Percentiles rank a stretch among this genome's conserved stretches.
Conservation (phyloP, 1,284 basidiomycete species). For the Moesziomyces sp. region DNA sequence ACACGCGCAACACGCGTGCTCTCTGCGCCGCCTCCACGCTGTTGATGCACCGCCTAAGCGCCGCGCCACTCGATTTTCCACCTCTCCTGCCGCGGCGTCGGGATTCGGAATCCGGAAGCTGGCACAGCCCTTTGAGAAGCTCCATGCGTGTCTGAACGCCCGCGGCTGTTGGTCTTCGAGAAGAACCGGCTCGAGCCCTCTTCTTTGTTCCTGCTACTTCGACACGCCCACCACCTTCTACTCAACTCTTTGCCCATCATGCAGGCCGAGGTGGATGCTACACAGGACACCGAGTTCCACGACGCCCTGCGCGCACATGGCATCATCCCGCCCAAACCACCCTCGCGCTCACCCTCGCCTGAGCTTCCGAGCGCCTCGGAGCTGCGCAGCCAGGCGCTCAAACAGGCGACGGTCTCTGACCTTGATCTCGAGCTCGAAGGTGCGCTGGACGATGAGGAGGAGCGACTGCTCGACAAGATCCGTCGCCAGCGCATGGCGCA, state of each 20-base stretch:
- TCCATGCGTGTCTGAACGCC: too few species aligned
- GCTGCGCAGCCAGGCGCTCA: constrained; percentile 38
- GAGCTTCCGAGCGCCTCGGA: constrained; percentile 53
- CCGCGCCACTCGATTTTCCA: too few species aligned
- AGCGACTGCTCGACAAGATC: constrained; percentile 79
- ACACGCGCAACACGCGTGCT: background rate
- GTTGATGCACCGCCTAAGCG: background rate
- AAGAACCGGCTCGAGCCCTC: too few species aligned
- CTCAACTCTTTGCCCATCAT: constrained; percentile 5
- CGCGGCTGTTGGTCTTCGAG: too few species aligned
- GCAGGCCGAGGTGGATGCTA: constrained; percentile 58
- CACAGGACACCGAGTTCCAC: constrained; percentile 65
- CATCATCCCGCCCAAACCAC: constrained; percentile 64
- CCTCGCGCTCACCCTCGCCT: constrained; percentile 64
- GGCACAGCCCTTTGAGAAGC: background rate
- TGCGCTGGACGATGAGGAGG: constrained; percentile 75
- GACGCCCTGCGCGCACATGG: constrained; percentile 64
- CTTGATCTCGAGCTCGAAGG: constrained; percentile 57
- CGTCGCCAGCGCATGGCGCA: constrained; percentile 77
- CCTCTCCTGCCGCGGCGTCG: background rate
- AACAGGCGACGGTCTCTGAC: constrained; percentile 53
- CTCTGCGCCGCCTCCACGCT: background rate
- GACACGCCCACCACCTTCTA: background rate
- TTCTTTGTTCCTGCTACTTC: too few species aligned
- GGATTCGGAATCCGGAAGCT: background rate